A percentile compares a stretch with the other conserved stretches of the same genome.
These are phyloP conservation scores for Lichtheimia hyalospora DNA, from an alignment of 371 early-diverging fungal genomes.

Conservation along the genomic window DNA sequence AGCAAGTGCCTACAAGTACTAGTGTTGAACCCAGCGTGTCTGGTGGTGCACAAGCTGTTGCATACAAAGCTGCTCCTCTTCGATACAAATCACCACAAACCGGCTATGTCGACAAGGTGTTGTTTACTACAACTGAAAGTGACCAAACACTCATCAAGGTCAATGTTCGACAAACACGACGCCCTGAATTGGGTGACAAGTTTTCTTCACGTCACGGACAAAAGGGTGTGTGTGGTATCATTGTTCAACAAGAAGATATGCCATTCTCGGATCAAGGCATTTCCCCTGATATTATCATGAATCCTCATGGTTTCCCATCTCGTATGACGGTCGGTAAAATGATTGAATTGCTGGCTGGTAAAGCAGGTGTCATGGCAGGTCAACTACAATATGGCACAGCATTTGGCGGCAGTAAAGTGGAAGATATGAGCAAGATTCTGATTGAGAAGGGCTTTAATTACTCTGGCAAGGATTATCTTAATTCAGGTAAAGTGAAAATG, in stretches of 20 bases:
- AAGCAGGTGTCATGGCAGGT: constrained; percentile 96
- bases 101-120: constrained; percentile 86
- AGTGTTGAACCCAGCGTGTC: constrained; percentile 59
- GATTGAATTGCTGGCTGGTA: constrained; percentile 98
- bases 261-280: constrained; percentile 98
- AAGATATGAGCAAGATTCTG: constrained; percentile 94
- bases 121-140: constrained; percentile 92
- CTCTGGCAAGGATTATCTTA: constrained; percentile 99
- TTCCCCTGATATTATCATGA: constrained; percentile 99
- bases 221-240: constrained; percentile 99
- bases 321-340: constrained; percentile 99
- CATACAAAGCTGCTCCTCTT: constrained; percentile 81
- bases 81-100: constrained; percentile 87
- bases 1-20: constrained; percentile 83
- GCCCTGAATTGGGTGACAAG: constrained; percentile 99
- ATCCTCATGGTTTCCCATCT: constrained; percentile 99
- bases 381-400: constrained; percentile 97
- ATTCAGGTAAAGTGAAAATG: constrained; percentile 61
- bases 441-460: constrained; percentile 96
- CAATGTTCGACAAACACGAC: constrained; percentile 94
- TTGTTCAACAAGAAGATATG: constrained; percentile 98
- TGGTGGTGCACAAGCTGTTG: constrained; percentile 47
- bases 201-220: constrained; percentile 99
- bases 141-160: constrained; percentile 95
- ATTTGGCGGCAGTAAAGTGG: constrained; percentile 95